phyloP scores from a whole-genome alignment of 768 basidiomycete genomes.

The Guyanaporus albipodus region DNA sequence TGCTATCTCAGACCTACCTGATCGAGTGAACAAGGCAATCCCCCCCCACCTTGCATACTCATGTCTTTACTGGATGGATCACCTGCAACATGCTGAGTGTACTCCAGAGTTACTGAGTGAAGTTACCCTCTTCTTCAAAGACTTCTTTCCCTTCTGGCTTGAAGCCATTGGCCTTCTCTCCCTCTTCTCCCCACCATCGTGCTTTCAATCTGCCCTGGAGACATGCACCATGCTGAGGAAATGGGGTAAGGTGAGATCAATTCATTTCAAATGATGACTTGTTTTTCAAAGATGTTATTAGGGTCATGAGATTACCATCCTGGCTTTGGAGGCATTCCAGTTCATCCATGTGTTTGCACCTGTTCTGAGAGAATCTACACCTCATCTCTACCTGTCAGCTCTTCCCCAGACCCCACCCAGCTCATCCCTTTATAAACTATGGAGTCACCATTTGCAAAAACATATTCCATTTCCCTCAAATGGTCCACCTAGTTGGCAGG shows the following conservation, averaged over 20 bases:
- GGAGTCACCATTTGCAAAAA: constrained; percentile 17
- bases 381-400: constrained; percentile 41
- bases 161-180: constrained; percentile 31
- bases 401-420: constrained; percentile 31
- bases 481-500: constrained; percentile 11
- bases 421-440: constrained; percentile 24
- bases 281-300: background rate
- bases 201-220: constrained; percentile 6
- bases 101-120: constrained; percentile 14
- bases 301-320: constrained; percentile 10
- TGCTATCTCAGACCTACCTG: constrained; percentile 18
- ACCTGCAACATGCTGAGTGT: constrained; percentile 15
- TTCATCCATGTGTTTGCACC: constrained; percentile 32
- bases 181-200: constrained; percentile 1
- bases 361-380: constrained; percentile 29
- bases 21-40: constrained; percentile 23
- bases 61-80: constrained; percentile 36
- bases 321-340: constrained; percentile 24
- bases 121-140: constrained; percentile 19
- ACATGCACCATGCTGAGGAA: constrained; percentile 6
- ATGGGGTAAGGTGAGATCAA: constrained; percentile 22
- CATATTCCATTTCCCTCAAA: constrained; percentile 13
- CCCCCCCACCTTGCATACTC: constrained; percentile 33
- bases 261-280: too few species aligned
- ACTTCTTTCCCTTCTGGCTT: constrained; percentile 36